These are phyloP conservation scores for Erodium maritimum DNA, from an alignment of 345 rosid genomes.

Conservation along the genomic window DNA sequence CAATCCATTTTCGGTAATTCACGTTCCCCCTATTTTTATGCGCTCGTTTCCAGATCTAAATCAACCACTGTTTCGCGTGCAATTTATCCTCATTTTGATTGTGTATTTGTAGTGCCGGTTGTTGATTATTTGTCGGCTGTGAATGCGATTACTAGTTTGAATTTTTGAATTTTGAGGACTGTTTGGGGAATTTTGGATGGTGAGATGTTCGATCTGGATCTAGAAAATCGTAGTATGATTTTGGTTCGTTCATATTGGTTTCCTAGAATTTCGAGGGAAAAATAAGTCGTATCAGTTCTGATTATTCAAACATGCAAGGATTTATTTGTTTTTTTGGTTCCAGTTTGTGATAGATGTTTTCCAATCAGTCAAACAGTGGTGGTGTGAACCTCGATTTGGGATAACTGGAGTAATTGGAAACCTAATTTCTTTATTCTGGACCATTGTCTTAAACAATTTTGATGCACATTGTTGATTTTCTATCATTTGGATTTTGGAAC, in stretches of 20 bases:
- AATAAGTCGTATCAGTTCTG: neutral
- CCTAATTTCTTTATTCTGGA: neutral
- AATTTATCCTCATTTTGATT: neutral
- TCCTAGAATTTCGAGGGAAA: neutral
- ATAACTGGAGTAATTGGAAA: neutral
- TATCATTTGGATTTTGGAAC: no score
- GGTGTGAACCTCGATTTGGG: neutral
- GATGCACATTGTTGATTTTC: neutral
- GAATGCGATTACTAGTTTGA: neutral
- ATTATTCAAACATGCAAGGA: neutral
- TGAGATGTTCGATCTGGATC: neutral
- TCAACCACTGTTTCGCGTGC: neutral
- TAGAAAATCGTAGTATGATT: neutral
- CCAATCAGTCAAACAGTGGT: no score
- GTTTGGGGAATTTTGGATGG: neutral
- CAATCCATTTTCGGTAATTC: constrained; percentile 87
- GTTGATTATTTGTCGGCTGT: neutral
- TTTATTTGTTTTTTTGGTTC: no score
- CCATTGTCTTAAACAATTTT: neutral
- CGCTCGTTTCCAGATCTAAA: constrained; percentile 22
- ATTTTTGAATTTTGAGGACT: neutral
- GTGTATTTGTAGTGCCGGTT: neutral
- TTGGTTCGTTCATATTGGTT: no score
- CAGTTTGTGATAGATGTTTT: no score
- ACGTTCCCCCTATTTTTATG: neutral